Conservation (phyloP, 2,329 filamentous ascomycete genomes). For the Pseudogymnoascus sp. region DNA sequence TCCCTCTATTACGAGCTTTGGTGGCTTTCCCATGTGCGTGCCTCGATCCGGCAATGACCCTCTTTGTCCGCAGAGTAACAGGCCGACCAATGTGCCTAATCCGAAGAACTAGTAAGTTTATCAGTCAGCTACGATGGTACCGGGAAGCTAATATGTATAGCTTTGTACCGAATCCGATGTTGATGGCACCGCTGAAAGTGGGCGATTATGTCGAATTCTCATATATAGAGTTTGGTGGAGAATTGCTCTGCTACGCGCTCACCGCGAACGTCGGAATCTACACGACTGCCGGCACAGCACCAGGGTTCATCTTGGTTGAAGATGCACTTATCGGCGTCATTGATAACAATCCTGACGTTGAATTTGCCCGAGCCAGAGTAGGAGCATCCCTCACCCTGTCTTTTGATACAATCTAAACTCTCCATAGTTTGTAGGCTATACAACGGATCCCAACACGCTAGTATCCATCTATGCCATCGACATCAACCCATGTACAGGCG, state of each 20-base stretch:
- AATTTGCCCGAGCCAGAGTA: conserved; percentile 30
- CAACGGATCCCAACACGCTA: conserved; percentile 30
- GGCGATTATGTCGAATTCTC: conserved; percentile 37
- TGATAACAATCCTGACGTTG: conserved; percentile 29
- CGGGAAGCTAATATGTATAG: conserved; percentile 18
- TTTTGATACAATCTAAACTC: not conserved
- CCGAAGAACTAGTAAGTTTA: not conserved
- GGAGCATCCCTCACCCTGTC: conserved; percentile 10
- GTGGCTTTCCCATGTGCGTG: conserved; percentile 47
- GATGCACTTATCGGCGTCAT: conserved; percentile 36
- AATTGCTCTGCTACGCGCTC: conserved; percentile 33
- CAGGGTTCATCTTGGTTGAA: conserved; percentile 36
- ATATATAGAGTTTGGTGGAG: conserved; percentile 28
- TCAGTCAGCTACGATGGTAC: no score
- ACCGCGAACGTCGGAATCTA: conserved; percentile 35
- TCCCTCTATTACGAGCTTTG: conserved; percentile 41
- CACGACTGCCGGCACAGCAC: conserved; percentile 25
- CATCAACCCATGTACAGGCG: conserved; percentile 36
- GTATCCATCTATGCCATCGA: conserved; percentile 35
- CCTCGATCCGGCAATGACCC: conserved; percentile 33
- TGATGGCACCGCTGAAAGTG: conserved; percentile 35
- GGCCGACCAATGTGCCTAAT: conserved; percentile 18
- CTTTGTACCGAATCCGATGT: conserved; percentile 29
- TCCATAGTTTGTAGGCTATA: conserved; percentile 32
- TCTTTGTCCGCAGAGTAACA: conserved; percentile 33